Evolutionary conservation across 768 basidiomycete genomes (phyloP), one percentile per base, ranked within the genome.

Genomic region (Suillus spraguei): DNA sequence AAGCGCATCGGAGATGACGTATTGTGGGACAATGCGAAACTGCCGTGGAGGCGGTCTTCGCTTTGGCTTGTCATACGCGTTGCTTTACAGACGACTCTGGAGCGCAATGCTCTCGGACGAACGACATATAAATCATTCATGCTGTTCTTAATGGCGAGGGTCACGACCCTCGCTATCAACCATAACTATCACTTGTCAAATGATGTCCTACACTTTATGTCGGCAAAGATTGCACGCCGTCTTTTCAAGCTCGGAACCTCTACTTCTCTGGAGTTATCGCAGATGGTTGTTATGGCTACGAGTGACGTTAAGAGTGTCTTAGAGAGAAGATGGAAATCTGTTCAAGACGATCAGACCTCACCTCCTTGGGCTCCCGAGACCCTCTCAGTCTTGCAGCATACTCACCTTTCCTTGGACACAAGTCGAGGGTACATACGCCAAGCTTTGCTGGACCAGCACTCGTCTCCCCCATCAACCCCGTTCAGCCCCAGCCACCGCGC

Each of bases 1-100:
- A 86, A 86, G 66, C 79, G 81, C 9, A 72, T 84, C 0, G 74
- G 73, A 7, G 83, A 85, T 60, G 81, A 85, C n/a, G 79, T 83
- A 2, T 70, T 81, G 4, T 82, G 82, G 79, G 38, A 74, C 5
- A 59, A 72, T n/a, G 71, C 79, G 2, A 59, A 65, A 42, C 70
- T 76, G 10, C 60, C 85, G 74, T 86, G 84, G 84, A 72, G 85
- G 33, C 75, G 85, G 28, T 82, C 83, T 7, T 71, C 82, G 1
- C 71, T 83, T 13, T 86, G 84, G 84, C 78, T 85, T 5, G 67
- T 83, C 14, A 69, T 83, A 39, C 80, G 84, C 9, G 80, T 86
- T 5, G 74, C 76, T 1, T 65, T 83, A 32, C 82, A 84, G 66
- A 80, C 76, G 0, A 74, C 78, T 0, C 68, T 78, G 28, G 65